Evolutionary conservation across 176 grass and related monocot genomes (phyloP), one percentile per base, ranked within the genome.

Genomic region (Dendrocalamus sinicus): DNA sequence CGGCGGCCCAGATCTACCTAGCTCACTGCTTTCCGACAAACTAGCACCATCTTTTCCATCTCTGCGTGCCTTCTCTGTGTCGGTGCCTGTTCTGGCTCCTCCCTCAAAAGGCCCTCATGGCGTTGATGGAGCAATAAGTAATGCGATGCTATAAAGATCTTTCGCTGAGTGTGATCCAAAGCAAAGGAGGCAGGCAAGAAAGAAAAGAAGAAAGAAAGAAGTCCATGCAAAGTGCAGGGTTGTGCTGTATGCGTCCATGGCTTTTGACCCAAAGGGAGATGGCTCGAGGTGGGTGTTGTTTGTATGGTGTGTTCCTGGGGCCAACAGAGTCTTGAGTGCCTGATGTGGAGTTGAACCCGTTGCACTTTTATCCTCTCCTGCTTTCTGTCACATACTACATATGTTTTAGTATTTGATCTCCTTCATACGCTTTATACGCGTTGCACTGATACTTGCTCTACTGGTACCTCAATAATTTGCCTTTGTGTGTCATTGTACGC

Each of bases 141-240:
- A 76, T 51, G 12, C 30, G 44, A 68, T 43, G 45, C 26, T 70
- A 71, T 52, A 83, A 72, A 66, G 65, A 82, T 82, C 35, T 58
- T 77, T 54, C 19, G 12, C 20, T 45, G 47, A 77, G 89, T 57
- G 73, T 83, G 79, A 86, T 90, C 89, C 83, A 90, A 83, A 90
- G 73, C 84, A 73, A 77, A 72, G 65, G 47, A 64, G 51, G 53
- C 37, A 46, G 52, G n/a, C 39, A 47, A 62, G 69, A 58, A 60
- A 16, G 35, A 6, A 76, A 60, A 6, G 39, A 78, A 43, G 35
- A 69, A 35, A 35, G 39, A 52, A 47, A 66, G 66, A 40, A 66
- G 73, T 53, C 73, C 47, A 76, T 78, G 73, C 79, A 78, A 86
- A 86, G 83, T 11, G 78, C 46, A 24, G 20, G 0, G 83, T 13